Evolutionary conservation across 108 stramenopile species (phyloP).

Genomic region (Chaetoceros muelleri): DNA sequence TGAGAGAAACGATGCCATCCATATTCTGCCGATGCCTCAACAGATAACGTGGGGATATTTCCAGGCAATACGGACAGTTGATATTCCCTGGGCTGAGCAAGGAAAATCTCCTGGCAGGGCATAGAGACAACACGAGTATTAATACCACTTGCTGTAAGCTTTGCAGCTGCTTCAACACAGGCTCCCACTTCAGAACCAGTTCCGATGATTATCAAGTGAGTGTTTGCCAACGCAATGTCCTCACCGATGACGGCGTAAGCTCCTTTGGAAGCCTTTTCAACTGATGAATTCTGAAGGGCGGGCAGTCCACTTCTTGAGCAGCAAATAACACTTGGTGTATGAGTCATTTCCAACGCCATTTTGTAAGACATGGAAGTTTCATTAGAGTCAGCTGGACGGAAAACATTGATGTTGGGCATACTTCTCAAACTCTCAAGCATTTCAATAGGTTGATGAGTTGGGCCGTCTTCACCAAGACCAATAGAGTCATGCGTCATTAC

Average conservation of each 20-base stretch:
- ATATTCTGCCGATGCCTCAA: constrained; percentile 79
- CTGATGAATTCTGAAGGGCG: constrained; percentile 55
- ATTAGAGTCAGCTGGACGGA: constrained; percentile 94
- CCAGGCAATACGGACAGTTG: constrained; percentile 80
- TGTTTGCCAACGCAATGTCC: constrained; percentile 23
- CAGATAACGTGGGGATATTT: constrained; percentile 85
- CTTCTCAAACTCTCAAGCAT: constrained; percentile 81
- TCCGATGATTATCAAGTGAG: constrained; percentile 71
- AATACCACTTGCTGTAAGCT: constrained; percentile 60
- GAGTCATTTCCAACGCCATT: constrained; percentile 30
- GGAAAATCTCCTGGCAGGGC: constrained; percentile 93
- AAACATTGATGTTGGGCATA: constrained; percentile 91
- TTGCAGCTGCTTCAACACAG: constrained; percentile 80
- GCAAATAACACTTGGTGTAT: constrained; percentile 86
- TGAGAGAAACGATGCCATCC: constrained; percentile 95
- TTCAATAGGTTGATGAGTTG: constrained; percentile 98
- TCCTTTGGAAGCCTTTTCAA: constrained; percentile 78
- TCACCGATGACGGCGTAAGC: constrained; percentile 66
- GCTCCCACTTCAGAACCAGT: constrained; percentile 90
- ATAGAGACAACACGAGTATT: constrained; percentile 86
- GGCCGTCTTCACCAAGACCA: constrained; percentile 99
- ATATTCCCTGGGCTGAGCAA: constrained; percentile 65
- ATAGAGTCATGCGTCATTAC: constrained; percentile 98
- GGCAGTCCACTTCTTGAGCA: constrained; percentile 67
- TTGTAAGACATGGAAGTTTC: constrained; percentile 89